Percentiles rank a stretch among this genome's conserved stretches.
These are phyloP conservation scores for Neurospora cerealis DNA, from an alignment of 495 filamentous ascomycete species.

Conservation along the genomic window DNA sequence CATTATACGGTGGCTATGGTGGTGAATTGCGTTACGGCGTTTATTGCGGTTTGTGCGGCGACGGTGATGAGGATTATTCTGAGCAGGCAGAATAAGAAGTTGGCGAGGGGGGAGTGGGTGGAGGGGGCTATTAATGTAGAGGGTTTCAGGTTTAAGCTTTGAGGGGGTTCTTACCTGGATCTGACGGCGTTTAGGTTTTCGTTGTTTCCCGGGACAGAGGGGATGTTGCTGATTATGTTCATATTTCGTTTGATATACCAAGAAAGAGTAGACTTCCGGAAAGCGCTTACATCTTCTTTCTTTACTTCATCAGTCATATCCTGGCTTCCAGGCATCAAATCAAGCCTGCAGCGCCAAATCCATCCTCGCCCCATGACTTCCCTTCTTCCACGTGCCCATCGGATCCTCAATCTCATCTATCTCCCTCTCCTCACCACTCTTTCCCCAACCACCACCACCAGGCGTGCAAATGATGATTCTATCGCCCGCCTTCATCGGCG, in stretches of 20 bases:
- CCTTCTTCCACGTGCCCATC: conserved; percentile 49
- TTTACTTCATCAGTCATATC: not conserved
- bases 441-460: conserved; percentile 67
- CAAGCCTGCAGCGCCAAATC: conserved; percentile 40
- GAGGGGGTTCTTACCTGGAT: not conserved
- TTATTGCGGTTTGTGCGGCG: conserved; percentile 56
- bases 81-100: conserved; percentile 58
- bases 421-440: conserved; percentile 43
- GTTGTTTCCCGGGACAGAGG: not conserved
- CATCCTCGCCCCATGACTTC: conserved; percentile 47
- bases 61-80: conserved; percentile 56
- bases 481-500: conserved; percentile 75
- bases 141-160: conserved; percentile 57
- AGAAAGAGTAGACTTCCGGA: not conserved
- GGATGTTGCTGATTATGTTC: not conserved
- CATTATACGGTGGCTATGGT: conserved; percentile 57
- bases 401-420: conserved; percentile 37
- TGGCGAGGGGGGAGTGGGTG: conserved; percentile 45
- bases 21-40: conserved; percentile 60
- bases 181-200: not conserved
- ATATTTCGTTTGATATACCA: not conserved
- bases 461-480: conserved; percentile 66
- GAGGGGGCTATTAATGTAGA: conserved; percentile 42
- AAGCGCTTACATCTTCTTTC: not conserved
- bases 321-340: not conserved